A percentile compares a stretch with the other conserved stretches of the same genome.
These are phyloP conservation scores for Neurospora intermedia DNA, from an alignment of 495 filamentous ascomycete species.

Conservation along the genomic window DNA sequence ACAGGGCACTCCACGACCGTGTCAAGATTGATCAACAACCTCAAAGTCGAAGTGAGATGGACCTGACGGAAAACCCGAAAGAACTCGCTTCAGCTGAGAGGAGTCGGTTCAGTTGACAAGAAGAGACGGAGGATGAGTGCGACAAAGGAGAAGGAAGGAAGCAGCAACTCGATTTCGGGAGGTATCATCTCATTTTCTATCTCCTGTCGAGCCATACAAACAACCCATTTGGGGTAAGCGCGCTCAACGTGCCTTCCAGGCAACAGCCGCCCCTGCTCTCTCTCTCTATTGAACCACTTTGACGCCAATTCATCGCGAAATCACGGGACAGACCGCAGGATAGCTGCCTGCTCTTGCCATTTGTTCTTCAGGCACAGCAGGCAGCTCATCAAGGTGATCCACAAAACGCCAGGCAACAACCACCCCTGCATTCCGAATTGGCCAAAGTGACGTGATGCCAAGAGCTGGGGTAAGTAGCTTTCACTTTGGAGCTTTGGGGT, in stretches of 20 bases:
- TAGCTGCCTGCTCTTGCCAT: not conserved
- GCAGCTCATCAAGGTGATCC: conserved; percentile 6
- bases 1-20: not conserved
- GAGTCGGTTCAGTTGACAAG: not conserved
- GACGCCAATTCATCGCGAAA: not conserved
- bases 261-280: conserved; percentile 9
- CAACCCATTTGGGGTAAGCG: conserved; percentile 6
- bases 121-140: not conserved
- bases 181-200: not conserved
- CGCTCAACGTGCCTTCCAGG: conserved; percentile 11
- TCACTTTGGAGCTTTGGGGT: not conserved
- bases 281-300: not conserved
- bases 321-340: conserved; percentile 7
- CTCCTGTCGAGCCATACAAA: not conserved
- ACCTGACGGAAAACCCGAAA: not conserved
- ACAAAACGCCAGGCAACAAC: conserved; percentile 13
- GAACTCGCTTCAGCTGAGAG: not conserved
- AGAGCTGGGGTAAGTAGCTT: not conserved
- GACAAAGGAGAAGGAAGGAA: not conserved
- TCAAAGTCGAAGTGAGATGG: not conserved
- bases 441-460: not conserved
- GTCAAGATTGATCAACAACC: not conserved
- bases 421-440: not conserved
- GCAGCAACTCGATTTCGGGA: not conserved
- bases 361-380: not conserved